Percentiles rank a stretch among this genome's conserved stretches.
Conservation (phyloP, 306 rosid species). For the Carpinus viminea region DNA sequence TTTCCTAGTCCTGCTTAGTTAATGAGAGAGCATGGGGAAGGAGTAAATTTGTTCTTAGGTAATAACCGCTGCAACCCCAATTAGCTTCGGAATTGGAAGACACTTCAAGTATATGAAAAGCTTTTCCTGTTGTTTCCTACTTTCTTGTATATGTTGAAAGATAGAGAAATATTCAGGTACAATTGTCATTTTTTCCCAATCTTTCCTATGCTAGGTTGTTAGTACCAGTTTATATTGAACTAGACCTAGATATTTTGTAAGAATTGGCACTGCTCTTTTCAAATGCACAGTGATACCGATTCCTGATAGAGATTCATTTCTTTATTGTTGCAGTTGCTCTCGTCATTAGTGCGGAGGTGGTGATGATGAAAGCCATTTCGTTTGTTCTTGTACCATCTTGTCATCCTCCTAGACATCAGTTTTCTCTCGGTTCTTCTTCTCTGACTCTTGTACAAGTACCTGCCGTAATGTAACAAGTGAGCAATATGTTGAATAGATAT, state of each 20-base stretch:
- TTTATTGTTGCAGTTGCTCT: conserved; percentile 71
- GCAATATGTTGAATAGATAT: not conserved
- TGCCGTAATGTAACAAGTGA: not conserved
- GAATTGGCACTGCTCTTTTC: not conserved
- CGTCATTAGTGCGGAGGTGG: conserved; percentile 90
- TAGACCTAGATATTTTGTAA: not conserved
- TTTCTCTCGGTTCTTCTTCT: not conserved
- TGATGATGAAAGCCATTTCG: conserved; percentile 30
- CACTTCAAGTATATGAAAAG: not conserved
- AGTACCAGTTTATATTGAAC: not conserved
- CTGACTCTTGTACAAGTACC: not conserved
- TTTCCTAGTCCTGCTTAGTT: not conserved
- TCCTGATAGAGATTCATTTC: conserved; percentile 22
- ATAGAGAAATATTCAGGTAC: not conserved
- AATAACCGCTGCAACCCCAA: not conserved
- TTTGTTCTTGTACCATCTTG: not conserved
- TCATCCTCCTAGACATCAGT: conserved; percentile 5
- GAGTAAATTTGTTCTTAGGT: not conserved
- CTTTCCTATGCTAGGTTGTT: not conserved
- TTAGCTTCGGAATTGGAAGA: not conserved
- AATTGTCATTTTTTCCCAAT: not conserved
- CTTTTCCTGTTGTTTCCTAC: not conserved
- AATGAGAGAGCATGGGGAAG: not conserved
- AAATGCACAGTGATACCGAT: conserved; percentile 12
- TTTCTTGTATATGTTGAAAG: not conserved